Conservation (phyloP, 768 basidiomycete species). For the Neoboletus magnificus region DNA sequence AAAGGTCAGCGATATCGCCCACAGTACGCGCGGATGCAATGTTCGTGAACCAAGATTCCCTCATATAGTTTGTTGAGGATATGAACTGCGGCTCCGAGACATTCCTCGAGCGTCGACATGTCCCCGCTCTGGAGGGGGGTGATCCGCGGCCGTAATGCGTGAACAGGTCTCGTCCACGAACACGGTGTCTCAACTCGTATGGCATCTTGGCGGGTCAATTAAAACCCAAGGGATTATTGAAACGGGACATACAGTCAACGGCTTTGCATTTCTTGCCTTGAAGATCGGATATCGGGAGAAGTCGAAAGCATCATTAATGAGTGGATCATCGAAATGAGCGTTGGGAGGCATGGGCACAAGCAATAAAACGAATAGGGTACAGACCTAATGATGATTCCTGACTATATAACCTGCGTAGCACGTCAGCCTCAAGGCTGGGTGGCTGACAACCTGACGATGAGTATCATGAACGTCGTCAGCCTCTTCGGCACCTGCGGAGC, state of each 20-base stretch:
- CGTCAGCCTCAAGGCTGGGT: constrained; percentile 14
- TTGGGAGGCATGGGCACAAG: constrained; percentile 4
- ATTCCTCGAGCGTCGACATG: constrained; percentile 9
- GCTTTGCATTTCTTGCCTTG: not conserved
- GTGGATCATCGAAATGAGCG: constrained; percentile 21
- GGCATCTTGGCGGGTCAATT: not conserved
- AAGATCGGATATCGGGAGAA: constrained; percentile 11
- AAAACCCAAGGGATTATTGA: not conserved
- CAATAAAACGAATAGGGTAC: not conserved
- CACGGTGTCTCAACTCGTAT: not conserved
- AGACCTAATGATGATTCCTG: not conserved
- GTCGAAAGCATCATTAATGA: constrained; percentile 22
- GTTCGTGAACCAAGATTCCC: constrained; percentile 18
- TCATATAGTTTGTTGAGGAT: constrained; percentile 15
- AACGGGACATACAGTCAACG: constrained; percentile 5
- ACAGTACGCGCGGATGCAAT: constrained; percentile 7
- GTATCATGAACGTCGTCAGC: not conserved
- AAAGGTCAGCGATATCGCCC: constrained; percentile 8
- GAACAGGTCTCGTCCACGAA: constrained; percentile 3
- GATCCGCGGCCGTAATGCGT: not conserved
- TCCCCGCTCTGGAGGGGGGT: not conserved
- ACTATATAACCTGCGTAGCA: not conserved
- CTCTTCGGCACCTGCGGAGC: not conserved
- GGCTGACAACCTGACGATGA: constrained; percentile 9
- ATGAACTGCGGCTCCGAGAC: constrained; percentile 23